Conservation (phyloP, 1,284 basidiomycete species). For the Volvariella surrecta region DNA sequence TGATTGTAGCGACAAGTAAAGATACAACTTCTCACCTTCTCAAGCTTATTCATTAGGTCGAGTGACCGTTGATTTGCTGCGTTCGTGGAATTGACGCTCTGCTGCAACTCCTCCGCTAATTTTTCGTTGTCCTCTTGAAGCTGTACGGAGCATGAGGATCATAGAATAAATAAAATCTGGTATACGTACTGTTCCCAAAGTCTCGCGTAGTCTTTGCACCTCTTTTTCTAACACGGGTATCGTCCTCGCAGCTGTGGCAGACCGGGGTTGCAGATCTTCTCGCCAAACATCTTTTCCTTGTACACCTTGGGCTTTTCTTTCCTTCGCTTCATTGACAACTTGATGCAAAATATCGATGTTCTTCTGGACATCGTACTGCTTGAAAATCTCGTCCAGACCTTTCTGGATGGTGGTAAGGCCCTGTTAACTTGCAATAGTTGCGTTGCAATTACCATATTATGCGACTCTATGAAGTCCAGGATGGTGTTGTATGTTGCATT, state of each 20-base stretch:
- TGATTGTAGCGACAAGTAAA: neutral
- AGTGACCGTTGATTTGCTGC: conserved; percentile 36
- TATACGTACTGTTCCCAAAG: conserved; percentile 39
- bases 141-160: conserved; percentile 22
- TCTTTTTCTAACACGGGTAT: conserved; percentile 51
- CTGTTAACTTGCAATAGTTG: conserved; percentile 13
- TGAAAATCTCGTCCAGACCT: conserved; percentile 50
- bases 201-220: conserved; percentile 37
- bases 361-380: conserved; percentile 53
- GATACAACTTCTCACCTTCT: conserved; percentile 32
- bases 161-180: neutral
- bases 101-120: conserved; percentile 39
- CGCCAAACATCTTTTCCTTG: conserved; percentile 47
- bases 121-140: conserved; percentile 44
- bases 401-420: conserved; percentile 25
- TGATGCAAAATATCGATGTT: conserved; percentile 62
- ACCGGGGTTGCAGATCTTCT: conserved; percentile 47
- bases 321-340: conserved; percentile 61
- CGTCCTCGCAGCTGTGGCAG: conserved; percentile 52
- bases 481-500: conserved; percentile 58
- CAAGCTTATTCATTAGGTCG: conserved; percentile 44
- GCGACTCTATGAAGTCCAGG: conserved; percentile 58
- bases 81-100: conserved; percentile 35
- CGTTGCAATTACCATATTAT: conserved; percentile 41
- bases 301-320: conserved; percentile 40